These are phyloP conservation scores for Suillus decipiens DNA, from an alignment of 768 basidiomycete species.

Conservation along the genomic window DNA sequence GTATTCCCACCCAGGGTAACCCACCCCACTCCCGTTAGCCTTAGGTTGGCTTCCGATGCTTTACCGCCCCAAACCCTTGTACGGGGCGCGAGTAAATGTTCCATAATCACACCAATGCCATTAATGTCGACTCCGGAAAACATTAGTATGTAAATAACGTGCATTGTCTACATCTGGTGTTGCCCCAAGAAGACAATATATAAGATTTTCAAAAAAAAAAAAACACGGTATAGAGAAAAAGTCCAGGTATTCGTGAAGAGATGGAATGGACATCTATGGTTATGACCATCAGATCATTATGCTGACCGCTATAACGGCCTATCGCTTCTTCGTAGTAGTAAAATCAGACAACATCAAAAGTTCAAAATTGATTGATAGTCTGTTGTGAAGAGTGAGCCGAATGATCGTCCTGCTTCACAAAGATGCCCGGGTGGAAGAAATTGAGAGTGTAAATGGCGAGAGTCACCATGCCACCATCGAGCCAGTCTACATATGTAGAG, in stretches of 20 bases:
- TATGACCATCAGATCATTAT: background rate
- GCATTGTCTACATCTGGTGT: no score
- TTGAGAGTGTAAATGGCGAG: constrained; percentile 49
- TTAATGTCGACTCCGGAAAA: no score
- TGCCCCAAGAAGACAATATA: no score
- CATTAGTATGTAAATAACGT: no score
- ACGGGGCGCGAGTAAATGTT: no score
- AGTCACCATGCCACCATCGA: constrained; percentile 51
- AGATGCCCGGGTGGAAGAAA: constrained; percentile 45
- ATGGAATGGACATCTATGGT: background rate
- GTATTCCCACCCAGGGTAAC: no score
- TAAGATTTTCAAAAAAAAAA: no score
- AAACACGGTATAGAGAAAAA: background rate
- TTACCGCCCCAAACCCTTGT: no score
- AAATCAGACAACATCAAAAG: no score
- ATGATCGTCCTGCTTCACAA: constrained; percentile 23
- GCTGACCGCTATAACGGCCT: background rate
- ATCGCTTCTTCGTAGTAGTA: background rate
- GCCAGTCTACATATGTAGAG: constrained; percentile 37
- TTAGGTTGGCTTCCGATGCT: no score
- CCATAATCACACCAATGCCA: no score
- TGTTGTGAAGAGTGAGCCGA: background rate
- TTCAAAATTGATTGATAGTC: background rate
- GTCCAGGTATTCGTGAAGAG: background rate
- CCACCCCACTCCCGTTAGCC: no score